A percentile compares a stretch with the other conserved stretches of the same genome.
These are phyloP conservation scores for Apophysomyces trapeziformis DNA, from an alignment of 371 early-diverging fungal genomes.

Conservation along the genomic window DNA sequence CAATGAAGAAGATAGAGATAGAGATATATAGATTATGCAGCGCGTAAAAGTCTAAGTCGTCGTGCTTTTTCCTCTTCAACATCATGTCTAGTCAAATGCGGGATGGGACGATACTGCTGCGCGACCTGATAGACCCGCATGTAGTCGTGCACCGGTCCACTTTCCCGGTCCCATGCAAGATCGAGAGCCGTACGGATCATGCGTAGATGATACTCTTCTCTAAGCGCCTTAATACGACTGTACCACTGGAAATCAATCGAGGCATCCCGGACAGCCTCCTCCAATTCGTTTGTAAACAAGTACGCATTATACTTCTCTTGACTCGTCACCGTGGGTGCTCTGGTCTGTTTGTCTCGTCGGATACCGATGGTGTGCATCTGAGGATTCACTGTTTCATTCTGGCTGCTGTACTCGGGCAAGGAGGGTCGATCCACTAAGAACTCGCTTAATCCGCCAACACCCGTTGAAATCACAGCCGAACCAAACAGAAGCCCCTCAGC, in stretches of 20 bases:
- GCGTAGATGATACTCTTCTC: constrained; percentile 57
- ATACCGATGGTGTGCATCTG: constrained; percentile 3
- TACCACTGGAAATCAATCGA: constrained; percentile 40
- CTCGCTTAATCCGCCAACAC: constrained; percentile 59
- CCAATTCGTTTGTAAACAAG: constrained; percentile 32
- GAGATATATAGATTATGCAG: not conserved
- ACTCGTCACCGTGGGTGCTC: constrained; percentile 15
- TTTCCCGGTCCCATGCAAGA: constrained; percentile 61
- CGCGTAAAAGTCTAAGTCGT: constrained; percentile 21
- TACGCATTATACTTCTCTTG: constrained; percentile 26
- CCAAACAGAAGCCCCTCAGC: constrained; percentile 69
- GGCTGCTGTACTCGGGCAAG: not conserved
- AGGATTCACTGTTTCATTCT: constrained; percentile 7
- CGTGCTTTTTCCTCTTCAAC: constrained; percentile 44
- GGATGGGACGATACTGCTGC: constrained; percentile 34
- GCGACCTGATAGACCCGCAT: constrained; percentile 47
- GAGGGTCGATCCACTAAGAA: constrained; percentile 59
- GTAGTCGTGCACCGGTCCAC: constrained; percentile 55
- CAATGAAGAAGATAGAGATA: not conserved
- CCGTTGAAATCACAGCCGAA: constrained; percentile 59
- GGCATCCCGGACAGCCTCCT: constrained; percentile 53
- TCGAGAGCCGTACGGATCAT: constrained; percentile 57
- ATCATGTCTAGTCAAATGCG: constrained; percentile 37
- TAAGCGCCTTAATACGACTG: constrained; percentile 32
- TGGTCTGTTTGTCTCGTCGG: constrained; percentile 1